phyloP scores from a whole-genome alignment of 345 rosid species.

The Eucalyptus melliodora region DNA sequence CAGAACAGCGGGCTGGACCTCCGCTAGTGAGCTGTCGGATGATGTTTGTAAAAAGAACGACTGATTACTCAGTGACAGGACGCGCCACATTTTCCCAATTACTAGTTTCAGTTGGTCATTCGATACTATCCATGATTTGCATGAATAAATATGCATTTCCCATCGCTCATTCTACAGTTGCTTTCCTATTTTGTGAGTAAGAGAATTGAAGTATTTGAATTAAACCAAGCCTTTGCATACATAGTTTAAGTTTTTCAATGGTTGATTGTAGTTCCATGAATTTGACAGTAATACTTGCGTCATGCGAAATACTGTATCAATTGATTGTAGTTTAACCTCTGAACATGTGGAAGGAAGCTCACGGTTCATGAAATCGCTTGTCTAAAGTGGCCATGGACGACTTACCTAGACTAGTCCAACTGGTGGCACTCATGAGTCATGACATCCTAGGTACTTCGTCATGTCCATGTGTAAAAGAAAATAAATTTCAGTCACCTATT shows the following conservation, averaged over 20 bases:
- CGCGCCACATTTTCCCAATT: too few relatives aligned
- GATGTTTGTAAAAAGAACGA: too few relatives aligned
- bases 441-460: neutral
- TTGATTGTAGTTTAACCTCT: neutral
- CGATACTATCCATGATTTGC: too few relatives aligned
- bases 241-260: neutral
- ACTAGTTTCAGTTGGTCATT: too few relatives aligned
- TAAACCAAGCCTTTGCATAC: too few relatives aligned
- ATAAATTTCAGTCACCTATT: neutral
- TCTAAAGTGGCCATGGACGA: neutral
- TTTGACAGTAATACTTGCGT: neutral
- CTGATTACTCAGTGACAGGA: too few relatives aligned
- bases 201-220: too few relatives aligned
- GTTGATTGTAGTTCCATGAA: neutral
- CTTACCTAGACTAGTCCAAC: neutral
- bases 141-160: too few relatives aligned
- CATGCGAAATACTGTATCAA: neutral
- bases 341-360: neutral
- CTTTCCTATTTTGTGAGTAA: too few relatives aligned
- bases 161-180: too few relatives aligned
- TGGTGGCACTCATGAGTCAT: neutral
- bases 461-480: neutral
- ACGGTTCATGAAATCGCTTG: neutral
- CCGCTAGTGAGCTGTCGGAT: too few relatives aligned
- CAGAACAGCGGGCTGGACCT: too few relatives aligned